Evolutionary conservation across 2,329 filamentous ascomycete genomes (phyloP), one percentile per base, ranked within the genome.

Genomic region (Fusarium concolor): DNA sequence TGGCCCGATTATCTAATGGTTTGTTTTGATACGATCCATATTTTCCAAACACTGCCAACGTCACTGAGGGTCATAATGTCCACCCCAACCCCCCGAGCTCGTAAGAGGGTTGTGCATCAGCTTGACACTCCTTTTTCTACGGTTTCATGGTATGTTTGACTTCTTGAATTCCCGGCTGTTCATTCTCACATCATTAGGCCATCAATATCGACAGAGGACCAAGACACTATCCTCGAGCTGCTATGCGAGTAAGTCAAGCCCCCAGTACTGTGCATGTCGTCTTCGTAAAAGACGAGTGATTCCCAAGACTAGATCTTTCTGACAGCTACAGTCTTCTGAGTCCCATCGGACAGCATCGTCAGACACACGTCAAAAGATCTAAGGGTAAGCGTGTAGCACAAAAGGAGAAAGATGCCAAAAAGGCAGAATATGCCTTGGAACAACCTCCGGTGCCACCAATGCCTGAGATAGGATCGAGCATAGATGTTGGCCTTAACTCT

Each of bases 101-200:
- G 84, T 43, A 90, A 86, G 62, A 90, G 85, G 74, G 81, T 87
- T 10, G 80, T 90, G 18, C 88, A 90, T 74, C 89, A 89, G 70
- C 83, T 91, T 24, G 88, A 91, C 46, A 87, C 87, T 4, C 89
- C 90, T 0, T 92, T 87, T 74, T 88, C 89, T 3, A 77, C 82
- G 8, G 80, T 84, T 12, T 77, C 84, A 76, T 92, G 89, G 90
- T 91, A 77, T 41, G 22, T 43, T n/a, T 22, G 20, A 47, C 15
- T 11, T 24, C 15, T 12, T 5, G 15, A 12, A 10, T 11, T 31
- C n/a, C 6, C 28, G 6, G 15, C 10, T 56, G 3, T n/a, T 8
- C 1, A 24, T 10, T 12, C 58, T 71, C 14, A 74, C 31, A 5
- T 1, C 18, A 10, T 2, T 7, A 93, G 90, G 89, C 90, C 90